Conservation (phyloP, 2,329 filamentous ascomycete genomes). For the Talaromyces rugulosus region DNA sequence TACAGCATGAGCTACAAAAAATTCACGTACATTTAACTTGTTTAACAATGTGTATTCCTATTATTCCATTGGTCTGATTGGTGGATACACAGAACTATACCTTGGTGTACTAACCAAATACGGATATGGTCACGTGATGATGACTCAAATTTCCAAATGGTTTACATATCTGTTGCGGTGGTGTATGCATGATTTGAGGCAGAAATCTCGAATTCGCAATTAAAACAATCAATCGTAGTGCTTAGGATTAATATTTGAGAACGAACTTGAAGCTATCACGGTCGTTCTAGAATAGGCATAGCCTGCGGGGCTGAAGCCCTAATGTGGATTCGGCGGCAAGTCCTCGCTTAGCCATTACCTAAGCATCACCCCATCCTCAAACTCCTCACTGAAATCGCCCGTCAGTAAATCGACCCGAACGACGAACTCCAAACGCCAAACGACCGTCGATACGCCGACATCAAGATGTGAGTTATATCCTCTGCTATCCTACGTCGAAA, state of each 20-base stretch:
- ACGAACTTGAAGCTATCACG: neutral
- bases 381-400: slow-evolving; percentile 37
- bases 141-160: neutral
- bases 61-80: neutral
- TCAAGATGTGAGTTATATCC: slow-evolving; percentile 42
- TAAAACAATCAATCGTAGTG: neutral
- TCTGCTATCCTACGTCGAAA: slow-evolving; percentile 16
- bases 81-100: neutral
- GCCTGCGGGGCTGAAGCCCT: slow-evolving; percentile 31
- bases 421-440: slow-evolving; percentile 43
- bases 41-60: neutral
- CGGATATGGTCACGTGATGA: neutral
- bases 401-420: slow-evolving; percentile 32
- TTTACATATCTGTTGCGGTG: neutral
- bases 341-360: slow-evolving; percentile 40
- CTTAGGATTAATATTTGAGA: neutral
- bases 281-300: slow-evolving; percentile 15
- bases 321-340: slow-evolving; percentile 25
- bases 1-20: neutral
- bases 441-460: slow-evolving; percentile 44
- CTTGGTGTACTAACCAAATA: neutral
- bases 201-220: neutral
- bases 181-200: neutral
- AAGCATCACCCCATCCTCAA: slow-evolving; percentile 36
- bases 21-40: neutral